Conservation (phyloP, 148 eudicot genomes). For the Amaranthus hypochondriacus region DNA sequence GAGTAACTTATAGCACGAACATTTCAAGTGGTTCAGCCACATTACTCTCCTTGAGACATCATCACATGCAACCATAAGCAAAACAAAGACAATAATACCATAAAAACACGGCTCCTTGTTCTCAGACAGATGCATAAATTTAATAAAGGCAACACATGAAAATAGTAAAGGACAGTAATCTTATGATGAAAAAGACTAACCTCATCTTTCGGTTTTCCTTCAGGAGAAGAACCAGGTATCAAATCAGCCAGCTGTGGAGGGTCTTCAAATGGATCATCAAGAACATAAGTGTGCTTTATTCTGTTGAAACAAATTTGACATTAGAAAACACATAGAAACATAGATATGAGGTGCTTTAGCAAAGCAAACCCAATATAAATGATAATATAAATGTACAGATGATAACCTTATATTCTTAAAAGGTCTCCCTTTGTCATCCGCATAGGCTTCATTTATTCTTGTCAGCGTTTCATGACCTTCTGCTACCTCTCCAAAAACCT, state of each 20-base stretch:
- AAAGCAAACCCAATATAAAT: not conserved
- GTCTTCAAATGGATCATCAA: constrained; percentile 94
- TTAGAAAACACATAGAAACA: constrained; percentile 1
- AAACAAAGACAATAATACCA: too few relatives aligned
- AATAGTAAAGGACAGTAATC: not conserved
- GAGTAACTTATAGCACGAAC: too few relatives aligned
- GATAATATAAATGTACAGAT: not conserved
- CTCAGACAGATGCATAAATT: too few relatives aligned
- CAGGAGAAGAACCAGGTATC: constrained; percentile 89
- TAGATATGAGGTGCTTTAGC: not conserved
- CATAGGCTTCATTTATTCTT: constrained; percentile 90
- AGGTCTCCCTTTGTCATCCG: constrained; percentile 77
- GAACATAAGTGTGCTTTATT: constrained; percentile 84
- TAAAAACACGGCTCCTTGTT: too few relatives aligned
- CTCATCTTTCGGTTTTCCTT: constrained; percentile 93
- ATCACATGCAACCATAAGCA: too few relatives aligned
- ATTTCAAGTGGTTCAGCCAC: too few relatives aligned
- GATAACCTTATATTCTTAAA: constrained; percentile 79
- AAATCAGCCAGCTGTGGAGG: constrained; percentile 62
- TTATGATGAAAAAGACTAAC: constrained; percentile 24
- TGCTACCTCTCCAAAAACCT: constrained; percentile 96
- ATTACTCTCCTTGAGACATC: too few relatives aligned
- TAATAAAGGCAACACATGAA: too few relatives aligned
- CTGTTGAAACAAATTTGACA: constrained; percentile 32
- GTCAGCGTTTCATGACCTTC: constrained; percentile 78